Evolutionary conservation across 2,329 filamentous ascomycete genomes (phyloP).

Genomic region (Penicillium sp.): DNA sequence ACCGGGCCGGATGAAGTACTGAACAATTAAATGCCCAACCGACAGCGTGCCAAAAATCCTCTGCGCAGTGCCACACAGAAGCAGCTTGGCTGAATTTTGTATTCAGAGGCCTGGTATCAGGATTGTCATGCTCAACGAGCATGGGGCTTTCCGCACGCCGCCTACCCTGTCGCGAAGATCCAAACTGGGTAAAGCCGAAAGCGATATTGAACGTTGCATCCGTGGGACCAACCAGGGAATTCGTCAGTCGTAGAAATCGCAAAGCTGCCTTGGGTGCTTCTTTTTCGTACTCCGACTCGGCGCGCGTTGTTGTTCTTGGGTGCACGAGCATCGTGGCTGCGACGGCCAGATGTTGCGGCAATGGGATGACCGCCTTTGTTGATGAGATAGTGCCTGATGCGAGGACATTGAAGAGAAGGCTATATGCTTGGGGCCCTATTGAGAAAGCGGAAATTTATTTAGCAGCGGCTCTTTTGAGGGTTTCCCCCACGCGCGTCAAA

Average conservation of each 20-base stretch:
- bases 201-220: conserved; percentile 61
- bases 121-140: conserved; percentile 21
- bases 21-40: conserved; percentile 95
- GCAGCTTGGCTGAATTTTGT: conserved; percentile 54
- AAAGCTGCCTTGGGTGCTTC: conserved; percentile 60
- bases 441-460: conserved; percentile 4
- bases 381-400: conserved; percentile 28
- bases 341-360: conserved; percentile 64
- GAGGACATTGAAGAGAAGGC: conserved; percentile 48
- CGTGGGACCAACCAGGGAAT: conserved; percentile 58
- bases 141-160: conserved; percentile 17
- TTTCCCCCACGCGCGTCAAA: not conserved
- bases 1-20: conserved; percentile 60
- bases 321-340: conserved; percentile 76
- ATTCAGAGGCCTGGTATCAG: conserved; percentile 47
- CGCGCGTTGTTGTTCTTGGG: conserved; percentile 66
- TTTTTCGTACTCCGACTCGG: conserved; percentile 51
- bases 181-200: conserved; percentile 55
- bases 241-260: conserved; percentile 59
- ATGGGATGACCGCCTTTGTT: conserved; percentile 55
- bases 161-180: conserved; percentile 26
- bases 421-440: conserved; percentile 51
- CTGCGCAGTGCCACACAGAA: conserved; percentile 64
- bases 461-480: not conserved
- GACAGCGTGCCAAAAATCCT: conserved; percentile 79